These are phyloP conservation scores for Paramecium pentaurelia DNA, from an alignment of 73 alveolate species.

Conservation along the genomic window DNA sequence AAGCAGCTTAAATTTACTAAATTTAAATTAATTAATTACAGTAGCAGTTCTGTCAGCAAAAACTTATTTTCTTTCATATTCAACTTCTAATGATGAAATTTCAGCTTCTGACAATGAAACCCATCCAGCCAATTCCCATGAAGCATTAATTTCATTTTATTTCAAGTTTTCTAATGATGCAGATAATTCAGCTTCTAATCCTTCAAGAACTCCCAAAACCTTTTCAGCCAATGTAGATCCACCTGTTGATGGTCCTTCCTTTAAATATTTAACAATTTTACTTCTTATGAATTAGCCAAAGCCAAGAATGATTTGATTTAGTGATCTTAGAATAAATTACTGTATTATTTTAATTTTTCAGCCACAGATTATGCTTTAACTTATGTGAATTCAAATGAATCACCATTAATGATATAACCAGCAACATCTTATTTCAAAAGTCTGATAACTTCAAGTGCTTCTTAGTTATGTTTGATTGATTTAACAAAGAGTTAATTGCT, in stretches of 20 bases:
- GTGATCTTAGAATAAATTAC: conserved; percentile 41
- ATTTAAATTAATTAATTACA: background rate
- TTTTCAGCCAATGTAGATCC: conserved; percentile 1
- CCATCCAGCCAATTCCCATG: conserved; percentile 55
- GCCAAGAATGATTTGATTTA: conserved; percentile 48
- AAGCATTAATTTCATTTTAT: conserved; percentile 20
- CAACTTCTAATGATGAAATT: conserved; percentile 13
- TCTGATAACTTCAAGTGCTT: conserved; percentile 39
- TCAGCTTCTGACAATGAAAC: conserved; percentile 47
- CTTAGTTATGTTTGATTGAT: conserved; percentile 9
- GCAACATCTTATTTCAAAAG: conserved; percentile 51
- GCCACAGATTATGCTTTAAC: conserved; percentile 23
- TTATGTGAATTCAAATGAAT: conserved; percentile 47
- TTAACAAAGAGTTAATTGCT: conserved; percentile 35
- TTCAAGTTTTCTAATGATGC: conserved; percentile 38
- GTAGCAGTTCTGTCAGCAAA: conserved; percentile 57
- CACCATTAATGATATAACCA: conserved; percentile 36
- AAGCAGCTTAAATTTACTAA: conserved; percentile 43
- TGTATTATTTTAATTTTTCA: conserved; percentile 28
- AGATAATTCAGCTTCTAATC: conserved; percentile 25
- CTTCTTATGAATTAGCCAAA: conserved; percentile 27
- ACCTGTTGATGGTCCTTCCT: background rate
- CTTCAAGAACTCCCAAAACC: background rate
- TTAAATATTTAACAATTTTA: background rate
- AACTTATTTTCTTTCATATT: conserved; percentile 45